Evolutionary conservation across 148 eudicot species (phyloP), one percentile per base, ranked within the genome.

Genomic region (Bassia scoparia): DNA sequence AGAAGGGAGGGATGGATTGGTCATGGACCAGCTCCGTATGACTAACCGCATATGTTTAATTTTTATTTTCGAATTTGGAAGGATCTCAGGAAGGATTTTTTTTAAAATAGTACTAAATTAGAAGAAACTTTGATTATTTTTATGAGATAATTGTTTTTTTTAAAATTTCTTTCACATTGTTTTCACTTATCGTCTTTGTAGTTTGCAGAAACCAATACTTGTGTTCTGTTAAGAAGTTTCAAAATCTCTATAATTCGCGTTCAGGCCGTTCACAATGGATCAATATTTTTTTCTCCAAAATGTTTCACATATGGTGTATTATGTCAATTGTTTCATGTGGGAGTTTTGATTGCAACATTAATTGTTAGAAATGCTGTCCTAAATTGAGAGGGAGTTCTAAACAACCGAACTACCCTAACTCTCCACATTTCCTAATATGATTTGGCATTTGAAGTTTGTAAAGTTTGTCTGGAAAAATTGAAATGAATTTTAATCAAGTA

Each of bases 21-120:
- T 60, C 55, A n/a, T 61, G 35, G 68, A 21, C 23, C 35, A 52
- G 23, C 21, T 67, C 50, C 24, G 56, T 35, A 63, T 67, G 24
- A 65, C 77, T 74, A 67, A 74, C 71, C 71, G 52, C 71, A 66
- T 65, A 55, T 38, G 71, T 54, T 66, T 66, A 61, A 44, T 55
- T 74, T 41, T 0, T 4, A 41, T 41, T 8, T n/a, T 41, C 21
- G 64, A 52, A 48, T 48, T 43, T 49, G 49, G 34, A 68, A 31
- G 67, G 35, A 35, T 20, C 24, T 59, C 60, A 62, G 48, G 46
- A 67, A 67, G 69, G 61, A 38, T 35, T 24, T 43, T 43, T 44
- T 13, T 20, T 34, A 21, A 12, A 2, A 0, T 41, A 41, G 46
- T 8, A 41, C 46, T 65, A 10, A 12, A 35, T 43, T 41, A 65